Evolutionary conservation across 2,329 filamentous ascomycete species (phyloP).

Genomic region (Arthrinium puccinioides): DNA sequence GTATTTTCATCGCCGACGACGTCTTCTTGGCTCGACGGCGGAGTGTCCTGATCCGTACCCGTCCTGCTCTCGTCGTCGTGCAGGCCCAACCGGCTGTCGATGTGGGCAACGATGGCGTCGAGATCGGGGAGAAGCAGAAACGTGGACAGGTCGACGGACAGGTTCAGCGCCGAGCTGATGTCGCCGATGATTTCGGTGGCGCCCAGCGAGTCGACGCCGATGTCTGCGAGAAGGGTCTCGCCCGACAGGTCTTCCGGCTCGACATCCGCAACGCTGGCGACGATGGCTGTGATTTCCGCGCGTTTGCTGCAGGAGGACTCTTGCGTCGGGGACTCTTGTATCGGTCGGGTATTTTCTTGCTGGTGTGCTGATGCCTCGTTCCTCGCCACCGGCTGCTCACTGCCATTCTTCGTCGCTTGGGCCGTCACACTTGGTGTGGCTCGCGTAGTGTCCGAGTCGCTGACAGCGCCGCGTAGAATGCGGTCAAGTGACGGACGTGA

Average conservation of each 20-base stretch:
- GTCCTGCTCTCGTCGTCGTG: too few species aligned
- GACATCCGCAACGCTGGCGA: slow-evolving; percentile 11
- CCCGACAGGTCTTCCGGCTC: slow-evolving; percentile 8
- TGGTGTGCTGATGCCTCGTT: too few species aligned
- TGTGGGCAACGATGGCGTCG: slow-evolving; percentile 6
- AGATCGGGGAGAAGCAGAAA: slow-evolving; percentile 9
- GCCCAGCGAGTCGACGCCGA: slow-evolving; percentile 13
- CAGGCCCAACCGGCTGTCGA: slow-evolving; percentile 6
- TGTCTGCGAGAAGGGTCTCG: slow-evolving; percentile 5
- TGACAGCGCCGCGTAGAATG: not conserved
- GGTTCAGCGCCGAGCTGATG: slow-evolving; percentile 6
- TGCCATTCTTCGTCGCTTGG: too few species aligned
- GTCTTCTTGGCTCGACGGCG: slow-evolving; percentile 17
- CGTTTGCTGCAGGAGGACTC: not conserved
- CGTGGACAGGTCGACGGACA: slow-evolving; percentile 10
- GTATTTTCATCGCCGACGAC: slow-evolving; percentile 22
- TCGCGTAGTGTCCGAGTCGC: too few species aligned
- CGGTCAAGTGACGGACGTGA: not conserved
- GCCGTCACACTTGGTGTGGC: too few species aligned
- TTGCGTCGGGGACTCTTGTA: too few species aligned
- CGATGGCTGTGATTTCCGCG: slow-evolving; percentile 8
- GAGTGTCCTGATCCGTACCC: slow-evolving; percentile 13
- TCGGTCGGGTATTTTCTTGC: too few species aligned
- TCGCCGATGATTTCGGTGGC: slow-evolving; percentile 11
- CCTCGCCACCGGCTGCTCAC: too few species aligned